phyloP scores from a whole-genome alignment of 805 yeast genomes.

The Spencermartinsiella europaea region DNA sequence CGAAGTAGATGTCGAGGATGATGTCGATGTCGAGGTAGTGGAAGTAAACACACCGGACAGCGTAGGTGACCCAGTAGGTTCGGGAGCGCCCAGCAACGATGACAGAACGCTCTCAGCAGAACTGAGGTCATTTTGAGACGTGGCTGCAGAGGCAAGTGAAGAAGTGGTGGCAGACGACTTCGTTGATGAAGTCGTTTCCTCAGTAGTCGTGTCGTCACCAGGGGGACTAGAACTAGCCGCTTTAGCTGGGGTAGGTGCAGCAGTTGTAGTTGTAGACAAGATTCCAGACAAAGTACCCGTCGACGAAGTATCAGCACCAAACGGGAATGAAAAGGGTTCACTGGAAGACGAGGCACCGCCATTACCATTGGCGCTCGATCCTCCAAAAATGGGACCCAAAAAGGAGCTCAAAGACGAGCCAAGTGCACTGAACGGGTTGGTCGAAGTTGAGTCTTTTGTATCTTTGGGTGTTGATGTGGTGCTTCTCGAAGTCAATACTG shows the following conservation, averaged over 20 bases:
- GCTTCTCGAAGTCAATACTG: too few relatives aligned
- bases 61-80: not conserved
- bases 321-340: not conserved
- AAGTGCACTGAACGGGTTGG: not conserved
- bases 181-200: not conserved
- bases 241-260: constrained; percentile 6
- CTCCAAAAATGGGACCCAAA: not conserved
- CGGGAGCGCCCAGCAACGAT: not conserved
- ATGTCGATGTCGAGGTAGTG: not conserved
- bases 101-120: constrained; percentile 1
- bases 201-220: too few relatives aligned
- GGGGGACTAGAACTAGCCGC: constrained; percentile 1
- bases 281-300: not conserved
- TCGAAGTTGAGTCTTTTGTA: not conserved
- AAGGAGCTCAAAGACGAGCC: not conserved
- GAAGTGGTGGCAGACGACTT: not conserved
- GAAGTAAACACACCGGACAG: not conserved
- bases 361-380: not conserved
- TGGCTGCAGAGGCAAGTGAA: constrained; percentile 1
- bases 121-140: not conserved
- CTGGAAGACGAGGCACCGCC: not conserved
- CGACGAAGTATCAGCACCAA: not conserved
- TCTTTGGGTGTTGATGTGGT: not conserved
- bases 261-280: constrained; percentile 1
- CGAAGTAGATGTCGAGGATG: constrained; percentile 1